Evolutionary conservation across 768 basidiomycete species (phyloP), one percentile per base, ranked within the genome.

Genomic region (Pisolithus microcarpus): DNA sequence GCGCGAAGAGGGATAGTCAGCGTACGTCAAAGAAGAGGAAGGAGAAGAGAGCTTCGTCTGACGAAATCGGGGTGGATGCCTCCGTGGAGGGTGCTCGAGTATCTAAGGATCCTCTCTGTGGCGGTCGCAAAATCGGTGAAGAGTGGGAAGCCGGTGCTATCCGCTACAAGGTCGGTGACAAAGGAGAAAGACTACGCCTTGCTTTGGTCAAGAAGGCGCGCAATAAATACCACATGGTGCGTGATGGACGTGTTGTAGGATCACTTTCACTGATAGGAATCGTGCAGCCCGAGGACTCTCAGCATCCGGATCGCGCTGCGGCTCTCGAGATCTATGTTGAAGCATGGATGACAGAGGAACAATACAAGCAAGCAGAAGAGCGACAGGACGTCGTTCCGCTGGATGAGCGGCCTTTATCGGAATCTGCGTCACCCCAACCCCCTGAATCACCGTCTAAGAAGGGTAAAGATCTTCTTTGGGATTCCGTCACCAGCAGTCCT

Each of bases 261-360:
- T 38, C 24, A 54, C 48, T 44, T 19, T 16, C 23, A 21, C 38
- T 38, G 24, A 21, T 39, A 56, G 24, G 34, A 34, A 34, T 4
- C 51, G 34, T 40, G 36, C 56, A 90, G 88, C 88, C 88, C 3
- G 69, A 76, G 48, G 88, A 91, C 61, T 89, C 87, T 7, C 75
- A 79, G 52, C 87, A 91, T 63, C 84, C 86, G 4, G 88, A 91
- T 65, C 78, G 79, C 40, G 68, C 79, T 49, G 80, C 76, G 19
- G 79, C 81, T 52, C 68, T 88, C 23, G 81, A 86, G 54, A 81
- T 89, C 28, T 85, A 77, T 57, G 77, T 90, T n/a, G 87, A 89
- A 63, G 75, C 72, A 18, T 91, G 88, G 88, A 72, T 88, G 48
- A 81, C 81, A 10, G 87, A 89, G 50, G 84, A 81, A 51, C 82